Percentiles rank a stretch among this genome's conserved stretches.
phyloP scores from a whole-genome alignment of 306 rosid species.

The Mimosa bimucronata region DNA sequence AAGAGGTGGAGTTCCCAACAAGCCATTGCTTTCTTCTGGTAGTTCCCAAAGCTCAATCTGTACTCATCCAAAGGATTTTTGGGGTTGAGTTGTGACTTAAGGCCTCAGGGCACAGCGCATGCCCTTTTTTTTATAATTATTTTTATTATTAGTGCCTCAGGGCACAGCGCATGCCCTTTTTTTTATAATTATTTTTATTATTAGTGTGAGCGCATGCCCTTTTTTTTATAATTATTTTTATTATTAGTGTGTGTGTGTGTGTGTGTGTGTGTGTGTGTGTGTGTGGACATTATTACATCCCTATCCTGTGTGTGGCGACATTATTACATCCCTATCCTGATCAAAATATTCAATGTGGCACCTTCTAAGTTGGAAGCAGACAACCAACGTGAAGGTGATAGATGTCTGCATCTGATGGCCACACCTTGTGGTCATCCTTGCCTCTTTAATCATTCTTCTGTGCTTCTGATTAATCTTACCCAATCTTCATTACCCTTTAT shows the following conservation, averaged over 20 bases:
- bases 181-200: too few species aligned
- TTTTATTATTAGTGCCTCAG: too few species aligned
- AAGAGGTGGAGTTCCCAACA: background rate
- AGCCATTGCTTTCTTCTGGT: background rate
- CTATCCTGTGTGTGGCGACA: background rate
- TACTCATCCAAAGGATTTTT: background rate
- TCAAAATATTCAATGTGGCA: background rate
- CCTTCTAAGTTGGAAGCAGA: background rate
- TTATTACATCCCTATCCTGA: background rate
- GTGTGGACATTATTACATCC: too few species aligned
- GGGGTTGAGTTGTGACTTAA: background rate
- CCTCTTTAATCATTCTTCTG: background rate
- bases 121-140: too few species aligned
- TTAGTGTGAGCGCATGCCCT: too few species aligned
- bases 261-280: too few species aligned
- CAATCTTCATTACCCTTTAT: background rate
- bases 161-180: too few species aligned
- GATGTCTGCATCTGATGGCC: background rate
- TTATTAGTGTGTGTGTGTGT: too few species aligned
- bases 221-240: too few species aligned
- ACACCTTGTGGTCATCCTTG: background rate
- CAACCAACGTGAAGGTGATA: background rate
- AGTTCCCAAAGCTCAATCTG: background rate
- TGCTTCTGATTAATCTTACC: background rate
- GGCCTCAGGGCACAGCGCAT: too few species aligned